Conservation (phyloP, 352 stramenopile species). For the Phytophthora pisi region DNA sequence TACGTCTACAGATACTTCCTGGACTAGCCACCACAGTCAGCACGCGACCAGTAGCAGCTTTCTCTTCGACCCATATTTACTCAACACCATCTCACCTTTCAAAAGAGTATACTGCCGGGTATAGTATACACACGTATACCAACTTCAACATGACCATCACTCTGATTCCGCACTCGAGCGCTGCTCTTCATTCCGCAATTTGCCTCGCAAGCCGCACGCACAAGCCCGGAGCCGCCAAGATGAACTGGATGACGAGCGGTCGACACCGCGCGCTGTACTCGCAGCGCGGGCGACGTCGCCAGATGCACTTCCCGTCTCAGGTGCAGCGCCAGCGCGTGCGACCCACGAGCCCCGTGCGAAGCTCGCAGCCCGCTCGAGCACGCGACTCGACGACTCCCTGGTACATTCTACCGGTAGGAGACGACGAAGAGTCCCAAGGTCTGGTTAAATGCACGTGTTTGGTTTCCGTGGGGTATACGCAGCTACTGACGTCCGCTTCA, state of each 20-base stretch:
- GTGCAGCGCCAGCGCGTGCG: slow-evolving; percentile 41
- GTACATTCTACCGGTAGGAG: slow-evolving; percentile 58
- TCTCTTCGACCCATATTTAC: not conserved
- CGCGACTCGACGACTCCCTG: slow-evolving; percentile 41
- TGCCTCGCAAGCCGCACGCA: slow-evolving; percentile 12
- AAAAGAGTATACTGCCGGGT: not conserved
- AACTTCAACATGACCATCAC: slow-evolving; percentile 34
- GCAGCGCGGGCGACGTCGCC: slow-evolving; percentile 44
- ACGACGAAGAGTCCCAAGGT: slow-evolving; percentile 63
- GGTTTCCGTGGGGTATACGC: not conserved
- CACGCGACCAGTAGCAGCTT: too few species aligned
- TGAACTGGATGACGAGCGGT: slow-evolving; percentile 82
- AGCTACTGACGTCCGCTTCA: slow-evolving; percentile 11
- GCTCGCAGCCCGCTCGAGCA: slow-evolving; percentile 18
- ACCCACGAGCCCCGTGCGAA: slow-evolving; percentile 14
- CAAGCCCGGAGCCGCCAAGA: slow-evolving; percentile 17
- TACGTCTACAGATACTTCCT: slow-evolving; percentile 26
- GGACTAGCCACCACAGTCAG: not conserved
- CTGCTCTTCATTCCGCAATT: slow-evolving; percentile 32
- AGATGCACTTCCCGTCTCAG: slow-evolving; percentile 63
- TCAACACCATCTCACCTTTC: not conserved
- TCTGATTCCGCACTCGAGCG: slow-evolving; percentile 10
- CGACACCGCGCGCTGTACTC: slow-evolving; percentile 58
- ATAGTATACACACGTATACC: slow-evolving; percentile 2
- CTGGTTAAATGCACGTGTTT: not conserved